Conservation (phyloP, 2,329 filamentous ascomycete genomes). For the Paraphaeosphaeria sporulosa region DNA sequence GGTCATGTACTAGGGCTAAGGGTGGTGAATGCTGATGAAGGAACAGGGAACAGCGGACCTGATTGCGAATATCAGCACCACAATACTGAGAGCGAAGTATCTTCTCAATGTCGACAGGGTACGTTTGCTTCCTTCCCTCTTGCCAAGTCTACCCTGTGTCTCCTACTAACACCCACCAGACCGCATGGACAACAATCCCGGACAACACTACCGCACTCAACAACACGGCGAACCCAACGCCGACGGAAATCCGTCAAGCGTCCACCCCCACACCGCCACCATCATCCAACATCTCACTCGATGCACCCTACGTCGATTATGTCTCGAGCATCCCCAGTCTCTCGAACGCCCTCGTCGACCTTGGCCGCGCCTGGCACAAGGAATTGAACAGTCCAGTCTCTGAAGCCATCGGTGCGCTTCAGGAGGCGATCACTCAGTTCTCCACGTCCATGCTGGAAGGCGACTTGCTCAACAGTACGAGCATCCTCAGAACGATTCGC, state of each 20-base stretch:
- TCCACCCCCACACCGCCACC: constrained; percentile 21
- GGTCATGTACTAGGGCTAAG: neutral
- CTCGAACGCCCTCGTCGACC: constrained; percentile 27
- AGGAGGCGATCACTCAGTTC: constrained; percentile 40
- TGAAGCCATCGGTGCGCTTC: constrained; percentile 38
- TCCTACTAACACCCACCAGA: constrained; percentile 5
- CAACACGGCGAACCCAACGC: constrained; percentile 4
- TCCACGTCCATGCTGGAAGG: constrained; percentile 37
- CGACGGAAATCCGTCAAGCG: constrained; percentile 17
- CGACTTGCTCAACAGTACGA: constrained; percentile 32
- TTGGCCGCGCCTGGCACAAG: constrained; percentile 43
- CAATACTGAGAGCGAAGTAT: constrained; percentile 39
- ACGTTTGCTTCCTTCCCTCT: neutral
- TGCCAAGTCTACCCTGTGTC: neutral
- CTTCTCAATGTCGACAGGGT: constrained; percentile 43
- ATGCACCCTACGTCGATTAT: constrained; percentile 40
- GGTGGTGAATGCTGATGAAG: neutral
- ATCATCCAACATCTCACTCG: constrained; percentile 29
- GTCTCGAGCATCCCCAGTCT: constrained; percentile 29
- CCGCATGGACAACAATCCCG: constrained; percentile 16
- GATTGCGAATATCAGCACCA: constrained; percentile 42
- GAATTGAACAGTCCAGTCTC: constrained; percentile 48
- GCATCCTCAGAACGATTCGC: constrained; percentile 46
- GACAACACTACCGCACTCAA: constrained; percentile 2
- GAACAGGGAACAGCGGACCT: constrained; percentile 41